These are phyloP conservation scores for Lasiosphaeriaceae sp. DNA, from an alignment of 495 filamentous ascomycete species.

Conservation along the genomic window DNA sequence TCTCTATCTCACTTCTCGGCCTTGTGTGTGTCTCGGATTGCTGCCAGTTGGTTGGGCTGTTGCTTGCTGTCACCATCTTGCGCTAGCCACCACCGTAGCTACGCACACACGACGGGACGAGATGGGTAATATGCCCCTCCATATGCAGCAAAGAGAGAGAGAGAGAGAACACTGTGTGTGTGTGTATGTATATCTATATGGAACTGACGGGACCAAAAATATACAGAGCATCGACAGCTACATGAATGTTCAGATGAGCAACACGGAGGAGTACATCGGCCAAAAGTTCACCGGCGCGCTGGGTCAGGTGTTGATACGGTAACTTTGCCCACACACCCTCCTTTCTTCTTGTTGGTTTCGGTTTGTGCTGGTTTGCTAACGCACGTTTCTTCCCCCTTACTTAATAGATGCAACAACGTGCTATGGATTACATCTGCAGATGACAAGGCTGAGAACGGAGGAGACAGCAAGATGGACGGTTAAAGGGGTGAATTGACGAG, in stretches of 20 bases:
- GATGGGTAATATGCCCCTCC: too few relatives aligned
- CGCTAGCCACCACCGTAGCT: too few relatives aligned
- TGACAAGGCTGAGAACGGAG: conserved; percentile 48
- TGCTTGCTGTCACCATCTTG: too few relatives aligned
- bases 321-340: conserved; percentile 15
- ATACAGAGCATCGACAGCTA: conserved; percentile 74
- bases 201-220: neutral
- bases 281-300: conserved; percentile 78
- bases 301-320: conserved; percentile 92
- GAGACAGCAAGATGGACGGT: conserved; percentile 61
- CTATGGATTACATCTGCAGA: conserved; percentile 79
- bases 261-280: conserved; percentile 88
- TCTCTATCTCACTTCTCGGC: too few relatives aligned
- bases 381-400: neutral
- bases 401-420: conserved; percentile 64
- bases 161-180: neutral
- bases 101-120: too few relatives aligned
- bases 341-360: neutral
- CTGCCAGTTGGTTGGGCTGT: too few relatives aligned
- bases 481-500: conserved; percentile 35
- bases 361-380: conserved; percentile 1
- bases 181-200: too few relatives aligned
- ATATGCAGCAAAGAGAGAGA: neutral
- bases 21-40: too few relatives aligned
- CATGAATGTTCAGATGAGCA: conserved; percentile 93